Percentiles rank a stretch among this genome's conserved stretches.
phyloP scores from a whole-genome alignment of 768 basidiomycete genomes.

The Rickenella mellea region DNA sequence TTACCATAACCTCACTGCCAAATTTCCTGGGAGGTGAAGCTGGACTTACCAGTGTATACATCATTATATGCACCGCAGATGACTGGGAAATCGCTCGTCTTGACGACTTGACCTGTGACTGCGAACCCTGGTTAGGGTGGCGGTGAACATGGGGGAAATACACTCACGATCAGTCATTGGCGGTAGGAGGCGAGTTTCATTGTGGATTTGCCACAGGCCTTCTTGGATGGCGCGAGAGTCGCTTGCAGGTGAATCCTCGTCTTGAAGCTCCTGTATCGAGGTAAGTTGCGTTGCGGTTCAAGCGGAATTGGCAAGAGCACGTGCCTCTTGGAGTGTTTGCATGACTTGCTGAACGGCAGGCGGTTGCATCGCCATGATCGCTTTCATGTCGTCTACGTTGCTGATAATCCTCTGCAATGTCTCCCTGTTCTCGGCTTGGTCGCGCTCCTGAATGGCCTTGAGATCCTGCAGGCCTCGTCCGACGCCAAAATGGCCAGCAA shows the following conservation, averaged over 20 bases:
- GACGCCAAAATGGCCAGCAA: slow-evolving; percentile 10
- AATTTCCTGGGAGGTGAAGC: not conserved
- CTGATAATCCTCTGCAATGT: slow-evolving; percentile 24
- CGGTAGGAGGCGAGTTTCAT: slow-evolving; percentile 28
- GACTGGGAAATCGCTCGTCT: slow-evolving; percentile 19
- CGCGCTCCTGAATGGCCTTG: slow-evolving; percentile 20
- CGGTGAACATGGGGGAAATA: not conserved
- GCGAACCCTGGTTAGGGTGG: not conserved
- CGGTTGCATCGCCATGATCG: slow-evolving; percentile 20
- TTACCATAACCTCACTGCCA: no score
- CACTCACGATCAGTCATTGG: slow-evolving; percentile 32
- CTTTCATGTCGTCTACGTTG: slow-evolving; percentile 24
- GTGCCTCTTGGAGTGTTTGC: slow-evolving; percentile 31
- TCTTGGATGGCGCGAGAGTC: slow-evolving; percentile 25
- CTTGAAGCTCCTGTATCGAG: slow-evolving; percentile 23
- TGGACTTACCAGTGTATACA: slow-evolving; percentile 25
- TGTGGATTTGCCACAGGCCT: slow-evolving; percentile 29
- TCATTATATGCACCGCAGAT: slow-evolving; percentile 29
- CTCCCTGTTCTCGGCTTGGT: slow-evolving; percentile 25
- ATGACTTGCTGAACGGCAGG: slow-evolving; percentile 28
- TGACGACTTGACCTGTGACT: slow-evolving; percentile 34
- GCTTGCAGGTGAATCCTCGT: slow-evolving; percentile 20
- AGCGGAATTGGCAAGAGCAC: slow-evolving; percentile 2
- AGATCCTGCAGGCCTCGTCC: slow-evolving; percentile 20
- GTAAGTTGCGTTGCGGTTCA: not conserved